Percentiles rank a stretch among this genome's conserved stretches.
These are phyloP conservation scores for Neonectria faginata DNA, from an alignment of 2,329 filamentous ascomycete genomes.

Conservation along the genomic window DNA sequence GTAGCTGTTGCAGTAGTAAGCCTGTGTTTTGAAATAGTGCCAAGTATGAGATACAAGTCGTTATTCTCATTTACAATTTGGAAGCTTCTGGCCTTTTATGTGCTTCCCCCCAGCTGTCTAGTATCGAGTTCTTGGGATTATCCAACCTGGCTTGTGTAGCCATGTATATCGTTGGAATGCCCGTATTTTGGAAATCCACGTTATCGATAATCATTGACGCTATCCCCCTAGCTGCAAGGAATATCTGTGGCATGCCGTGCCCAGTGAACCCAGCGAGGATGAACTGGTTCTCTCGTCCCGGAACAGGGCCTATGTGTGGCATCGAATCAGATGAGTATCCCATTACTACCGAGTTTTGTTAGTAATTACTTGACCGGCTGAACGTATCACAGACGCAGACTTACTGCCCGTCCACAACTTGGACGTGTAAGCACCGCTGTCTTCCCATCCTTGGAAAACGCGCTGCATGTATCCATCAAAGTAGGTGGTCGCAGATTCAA, in stretches of 20 bases:
- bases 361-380: not conserved
- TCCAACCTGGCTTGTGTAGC: conserved; percentile 16
- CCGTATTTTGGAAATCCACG: conserved; percentile 10
- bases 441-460: conserved; percentile 22
- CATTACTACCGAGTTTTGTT: conserved; percentile 49
- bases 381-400: not conserved
- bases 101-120: conserved; percentile 14
- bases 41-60: not conserved
- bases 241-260: conserved; percentile 63
- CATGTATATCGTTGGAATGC: conserved; percentile 17
- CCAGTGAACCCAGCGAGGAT: conserved; percentile 64
- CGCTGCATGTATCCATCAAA: conserved; percentile 28
- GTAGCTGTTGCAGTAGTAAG: too few species aligned
- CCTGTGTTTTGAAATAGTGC: too few species aligned
- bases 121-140: conserved; percentile 14
- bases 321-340: conserved; percentile 56
- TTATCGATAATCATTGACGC: conserved; percentile 17
- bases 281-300: conserved; percentile 51
- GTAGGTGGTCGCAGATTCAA: conserved; percentile 22
- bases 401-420: conserved; percentile 24
- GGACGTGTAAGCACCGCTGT: conserved; percentile 21
- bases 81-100: conserved; percentile 5
- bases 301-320: conserved; percentile 58
- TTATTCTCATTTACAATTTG: not conserved
- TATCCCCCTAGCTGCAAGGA: conserved; percentile 42